Percentiles rank a stretch among this genome's conserved stretches.
These are phyloP conservation scores for Mycothermus thermophilus DNA, from an alignment of 495 filamentous ascomycete species.

Conservation along the genomic window DNA sequence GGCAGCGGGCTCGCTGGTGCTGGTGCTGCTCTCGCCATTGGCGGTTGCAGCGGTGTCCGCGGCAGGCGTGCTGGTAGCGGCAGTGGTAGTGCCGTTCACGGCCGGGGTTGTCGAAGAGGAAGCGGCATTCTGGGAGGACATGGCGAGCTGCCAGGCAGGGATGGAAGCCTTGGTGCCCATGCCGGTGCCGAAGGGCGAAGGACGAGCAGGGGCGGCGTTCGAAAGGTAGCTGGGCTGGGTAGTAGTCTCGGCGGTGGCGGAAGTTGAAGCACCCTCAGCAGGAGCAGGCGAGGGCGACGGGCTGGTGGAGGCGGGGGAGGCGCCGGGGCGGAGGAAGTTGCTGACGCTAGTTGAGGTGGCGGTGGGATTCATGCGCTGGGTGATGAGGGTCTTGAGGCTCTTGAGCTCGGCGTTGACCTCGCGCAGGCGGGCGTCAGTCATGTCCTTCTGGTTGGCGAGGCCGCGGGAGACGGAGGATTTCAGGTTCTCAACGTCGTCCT, in stretches of 20 bases:
- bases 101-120: constrained; percentile 18
- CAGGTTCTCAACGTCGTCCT: constrained; percentile 73
- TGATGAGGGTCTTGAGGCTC: constrained; percentile 79
- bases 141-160: constrained; percentile 78
- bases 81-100: constrained; percentile 13
- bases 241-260: constrained; percentile 14
- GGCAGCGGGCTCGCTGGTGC: no score
- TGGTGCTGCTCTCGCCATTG: no score
- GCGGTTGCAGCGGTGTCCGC: no score
- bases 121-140: constrained; percentile 42
- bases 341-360: constrained; percentile 22
- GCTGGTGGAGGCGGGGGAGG: constrained; percentile 21
- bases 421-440: constrained; percentile 62
- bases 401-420: constrained; percentile 81
- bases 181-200: constrained; percentile 26
- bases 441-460: constrained; percentile 71
- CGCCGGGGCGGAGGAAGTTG: constrained; percentile 22
- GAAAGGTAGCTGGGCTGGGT: constrained; percentile 19
- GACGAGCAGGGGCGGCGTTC: constrained; percentile 13
- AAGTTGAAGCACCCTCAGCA: constrained; percentile 15
- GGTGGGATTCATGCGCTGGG: constrained; percentile 55
- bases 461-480: constrained; percentile 78
- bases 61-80: constrained; percentile 11
- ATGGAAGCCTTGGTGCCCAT: constrained; percentile 52
- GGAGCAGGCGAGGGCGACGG: constrained; percentile 18